These are phyloP conservation scores for Zymoseptoria pseudotritici DNA, from an alignment of 2,329 filamentous ascomycete species.

Conservation along the genomic window DNA sequence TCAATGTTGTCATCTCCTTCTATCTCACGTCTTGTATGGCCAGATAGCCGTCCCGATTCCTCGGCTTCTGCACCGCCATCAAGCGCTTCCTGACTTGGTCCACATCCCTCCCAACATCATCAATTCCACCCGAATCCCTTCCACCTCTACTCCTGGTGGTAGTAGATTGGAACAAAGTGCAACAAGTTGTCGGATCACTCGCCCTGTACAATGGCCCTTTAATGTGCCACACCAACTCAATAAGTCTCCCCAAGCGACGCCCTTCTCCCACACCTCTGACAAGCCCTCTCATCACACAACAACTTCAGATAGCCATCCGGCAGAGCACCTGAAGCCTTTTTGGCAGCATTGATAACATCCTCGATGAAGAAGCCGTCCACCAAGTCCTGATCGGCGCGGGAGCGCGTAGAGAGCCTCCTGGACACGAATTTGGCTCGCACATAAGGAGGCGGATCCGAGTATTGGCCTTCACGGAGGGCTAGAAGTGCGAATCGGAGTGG, in stretches of 20 bases:
- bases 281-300: not conserved
- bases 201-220: too few species aligned
- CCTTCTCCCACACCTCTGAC: not conserved
- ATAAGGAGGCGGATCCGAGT: not conserved
- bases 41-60: not conserved
- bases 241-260: not conserved
- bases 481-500: not conserved
- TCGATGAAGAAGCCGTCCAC: not conserved
- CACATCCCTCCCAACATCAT: not conserved
- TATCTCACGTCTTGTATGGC: not conserved
- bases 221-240: not conserved
- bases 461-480: not conserved
- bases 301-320: not conserved
- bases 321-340: not conserved
- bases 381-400: not conserved
- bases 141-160: not conserved
- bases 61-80: not conserved
- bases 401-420: not conserved
- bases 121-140: conserved; percentile 1
- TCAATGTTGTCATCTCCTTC: not conserved
- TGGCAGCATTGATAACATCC: not conserved
- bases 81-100: not conserved
- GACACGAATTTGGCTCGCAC: not conserved
- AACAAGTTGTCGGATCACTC: not conserved
- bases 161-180: not conserved